Evolutionary conservation across 768 basidiomycete genomes (phyloP), one percentile per base, ranked within the genome.

Genomic region (Chalciporus chontae): DNA sequence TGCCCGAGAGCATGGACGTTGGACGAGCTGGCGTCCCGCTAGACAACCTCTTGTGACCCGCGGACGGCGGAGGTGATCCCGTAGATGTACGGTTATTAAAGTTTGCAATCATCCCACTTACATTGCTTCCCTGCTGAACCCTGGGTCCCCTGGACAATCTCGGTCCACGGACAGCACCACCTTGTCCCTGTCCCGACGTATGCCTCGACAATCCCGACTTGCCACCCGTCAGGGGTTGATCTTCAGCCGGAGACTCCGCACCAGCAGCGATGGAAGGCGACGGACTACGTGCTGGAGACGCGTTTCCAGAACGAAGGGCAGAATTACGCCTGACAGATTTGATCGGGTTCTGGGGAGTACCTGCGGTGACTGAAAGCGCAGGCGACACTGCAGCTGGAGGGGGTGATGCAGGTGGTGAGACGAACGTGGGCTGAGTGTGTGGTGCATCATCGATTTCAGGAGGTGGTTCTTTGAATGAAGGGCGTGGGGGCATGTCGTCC

Each of bases 381-480:
- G 72, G 62, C 8, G 69, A 52, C 3, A 32, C 14, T 0, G 50
- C 39, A 8, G 49, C 31, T 8, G 57, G 62, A 36, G 68, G 67
- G 14, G 52, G 48, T 8, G 66, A 67, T 40, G 56, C 27, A 23
- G 57, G 57, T 36, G 59, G 53, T 24, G 54, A 48, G 54, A 60
- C 45, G 56, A 57, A 57, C n/a, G 43, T 41, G 29, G 56, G 54
- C 15, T 56, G 60, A 6, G 29, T 31, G 48, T 34, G 62, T 41
- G 38, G 45, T 19, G 26, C 61, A 36, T 79, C 74, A 45, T 81
- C 79, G 21, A 67, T 55, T 67, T 85, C 85, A 4, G 80, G 80
- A 21, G 80, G 78, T 8, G 84, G 85, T 47, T 83, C 82, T 59
- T 74, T 85, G 67, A 85, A 87, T 0, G 64, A 50, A 5, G 83